Conservation (phyloP, 2,329 filamentous ascomycete genomes). For the Colletotrichum sansevieriae region DNA sequence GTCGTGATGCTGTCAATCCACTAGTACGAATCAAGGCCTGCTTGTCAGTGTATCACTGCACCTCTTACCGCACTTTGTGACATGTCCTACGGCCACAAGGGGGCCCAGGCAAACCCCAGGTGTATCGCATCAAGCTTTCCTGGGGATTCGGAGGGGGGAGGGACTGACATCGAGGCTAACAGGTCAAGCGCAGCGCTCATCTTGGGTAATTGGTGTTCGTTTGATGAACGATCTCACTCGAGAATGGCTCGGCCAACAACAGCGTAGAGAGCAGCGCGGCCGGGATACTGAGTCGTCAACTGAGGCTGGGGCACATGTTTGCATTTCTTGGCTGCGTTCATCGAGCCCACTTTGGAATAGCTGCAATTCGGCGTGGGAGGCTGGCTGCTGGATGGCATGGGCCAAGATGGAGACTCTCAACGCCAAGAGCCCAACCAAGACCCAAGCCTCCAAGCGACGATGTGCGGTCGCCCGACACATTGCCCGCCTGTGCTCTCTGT, state of each 20-base stretch:
- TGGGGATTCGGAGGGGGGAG: conserved; percentile 21
- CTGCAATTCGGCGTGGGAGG: conserved; percentile 31
- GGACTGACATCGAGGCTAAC: neutral
- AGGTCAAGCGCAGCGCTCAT: neutral
- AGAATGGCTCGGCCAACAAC: neutral
- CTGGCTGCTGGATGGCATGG: neutral
- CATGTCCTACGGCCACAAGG: neutral
- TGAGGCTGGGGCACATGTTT: conserved; percentile 33
- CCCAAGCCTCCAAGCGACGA: conserved; percentile 40
- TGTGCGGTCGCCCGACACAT: conserved; percentile 33
- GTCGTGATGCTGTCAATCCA: neutral
- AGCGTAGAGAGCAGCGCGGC: neutral
- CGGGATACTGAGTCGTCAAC: conserved; percentile 36
- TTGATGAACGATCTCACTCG: neutral
- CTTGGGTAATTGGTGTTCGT: conserved; percentile 21
- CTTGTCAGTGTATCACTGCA: neutral
- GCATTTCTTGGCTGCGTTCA: conserved; percentile 37
- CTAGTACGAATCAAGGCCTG: neutral
- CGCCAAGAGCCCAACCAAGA: conserved; percentile 37
- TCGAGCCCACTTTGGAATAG: conserved; percentile 34
- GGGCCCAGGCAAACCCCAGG: conserved; percentile 11
- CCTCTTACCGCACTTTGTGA: neutral
- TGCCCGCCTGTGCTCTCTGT: neutral
- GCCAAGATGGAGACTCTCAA: conserved; percentile 25
- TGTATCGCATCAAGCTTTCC: conserved; percentile 33